Conservation (phyloP, 2,329 filamentous ascomycete genomes). For the Aspergillus novofumigatus region DNA sequence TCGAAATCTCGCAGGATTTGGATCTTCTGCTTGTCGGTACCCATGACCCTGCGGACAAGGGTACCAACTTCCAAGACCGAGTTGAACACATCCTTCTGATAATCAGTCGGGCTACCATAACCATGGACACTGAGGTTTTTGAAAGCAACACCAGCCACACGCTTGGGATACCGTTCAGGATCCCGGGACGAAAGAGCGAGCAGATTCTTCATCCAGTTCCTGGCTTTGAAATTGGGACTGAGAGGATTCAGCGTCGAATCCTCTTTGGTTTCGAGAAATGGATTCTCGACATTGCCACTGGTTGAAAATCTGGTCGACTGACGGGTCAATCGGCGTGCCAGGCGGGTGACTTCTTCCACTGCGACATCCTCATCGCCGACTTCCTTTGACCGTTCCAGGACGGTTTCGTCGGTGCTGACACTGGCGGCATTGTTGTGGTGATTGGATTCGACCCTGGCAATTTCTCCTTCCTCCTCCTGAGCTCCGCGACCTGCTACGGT, state of each 20-base stretch:
- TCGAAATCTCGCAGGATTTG: slow-evolving; percentile 63
- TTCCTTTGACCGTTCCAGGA: slow-evolving; percentile 19
- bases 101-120: slow-evolving; percentile 64
- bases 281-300: slow-evolving; percentile 26
- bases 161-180: slow-evolving; percentile 49
- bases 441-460: slow-evolving; percentile 8
- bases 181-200: slow-evolving; percentile 46
- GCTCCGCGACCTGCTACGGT: slow-evolving; percentile 9
- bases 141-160: slow-evolving; percentile 62
- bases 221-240: slow-evolving; percentile 42
- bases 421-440: slow-evolving; percentile 19
- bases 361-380: slow-evolving; percentile 21
- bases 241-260: slow-evolving; percentile 43
- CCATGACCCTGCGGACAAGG: slow-evolving; percentile 29
- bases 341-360: slow-evolving; percentile 29
- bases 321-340: slow-evolving; percentile 33
- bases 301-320: slow-evolving; percentile 31
- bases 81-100: slow-evolving; percentile 50
- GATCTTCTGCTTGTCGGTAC: slow-evolving; percentile 45
- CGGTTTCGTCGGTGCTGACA: slow-evolving; percentile 27
- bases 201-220: slow-evolving; percentile 46
- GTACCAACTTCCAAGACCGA: slow-evolving; percentile 32
- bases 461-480: slow-evolving; percentile 8
- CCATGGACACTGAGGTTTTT: slow-evolving; percentile 66
- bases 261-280: slow-evolving; percentile 31